Base-by-base conservation (phyloP, 2,329 filamentous ascomycete species). In the Didymella pomorum region DNA sequence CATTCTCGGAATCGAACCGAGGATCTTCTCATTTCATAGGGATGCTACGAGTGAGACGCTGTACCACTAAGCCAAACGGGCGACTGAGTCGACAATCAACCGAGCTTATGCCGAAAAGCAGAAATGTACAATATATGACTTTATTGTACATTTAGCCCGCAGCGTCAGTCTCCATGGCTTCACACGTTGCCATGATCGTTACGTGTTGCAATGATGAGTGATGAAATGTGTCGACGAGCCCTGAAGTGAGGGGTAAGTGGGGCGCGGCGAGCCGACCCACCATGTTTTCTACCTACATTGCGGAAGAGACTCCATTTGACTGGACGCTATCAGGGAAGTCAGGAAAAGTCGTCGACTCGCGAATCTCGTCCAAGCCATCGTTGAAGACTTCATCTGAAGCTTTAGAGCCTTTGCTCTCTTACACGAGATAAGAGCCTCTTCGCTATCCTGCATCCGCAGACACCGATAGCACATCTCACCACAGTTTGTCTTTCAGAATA, bases 401-500 rank as follows among this genome's bases (percentile, higher is more conserved):
- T n/a, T n/a, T 8, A n/a, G n/a, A n/a, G n/a, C n/a, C n/a, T 3
- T 3, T 4, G 16, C 2, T 35, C 16, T 35, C 0, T n/a, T 7
- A 2, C 16, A 35, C 1, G 31, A n/a, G 14, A n/a, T 35, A 16
- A 8, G 31, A 35, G 14, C 16, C 4, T 3, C 16, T 9, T 20
- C 35, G 35, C 35, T 39, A 20, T 11, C 9, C 18, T 4, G 18
- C 16, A 28, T 39, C 20, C 2, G 37, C 46, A 10, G 41, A 35
- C 37, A 55, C 59, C 8, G 58, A 20, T 35, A 74, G 47, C 1
- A 47, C 49, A 0, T 61, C 46, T 23, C 48, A 66, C 72, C 70
- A 75, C 9, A 49, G 55, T 16, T 62, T 25, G 33, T 74, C 64
- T 25, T 63, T 61, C 52, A 76, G 39, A 1, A 75, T 72, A 29